Evolutionary conservation across 2,329 filamentous ascomycete species (phyloP), one percentile per base, ranked within the genome.

Genomic region (Sarocladium kiliense): DNA sequence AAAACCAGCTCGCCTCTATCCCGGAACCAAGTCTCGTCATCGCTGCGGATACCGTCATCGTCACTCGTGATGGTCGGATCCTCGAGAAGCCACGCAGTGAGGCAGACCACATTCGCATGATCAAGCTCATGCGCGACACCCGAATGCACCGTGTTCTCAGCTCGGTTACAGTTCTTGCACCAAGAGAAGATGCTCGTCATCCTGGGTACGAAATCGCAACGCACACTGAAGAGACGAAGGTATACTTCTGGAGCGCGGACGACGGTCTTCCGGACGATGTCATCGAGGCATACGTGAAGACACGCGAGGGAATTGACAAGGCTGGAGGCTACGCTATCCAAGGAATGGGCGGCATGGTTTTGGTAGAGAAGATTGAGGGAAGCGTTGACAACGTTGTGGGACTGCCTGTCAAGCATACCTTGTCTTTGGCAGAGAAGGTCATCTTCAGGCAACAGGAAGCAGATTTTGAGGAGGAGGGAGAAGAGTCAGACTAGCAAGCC

Each of bases 251-350:
- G 66, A 72, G 77, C 57, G 81, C 80, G 62, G 63, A 65, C 14
- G 75, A 81, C 16, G 81, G 81, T 3, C 66, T 84, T 57, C 74
- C 77, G 14, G 93, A 99, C 73, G 91, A 96, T 57, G 81, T 96
- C 61, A 86, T 97, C 57, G 76, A 90, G 62, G 82, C 76, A 4
- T 92, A 92, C 67, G 87, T 92, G 56, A 81, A 79, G 65, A 97
- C 93, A 21, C 80, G 93, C 55, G 94, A 99, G 76, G 94, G 94
- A 2, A 91, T 85, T 11, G 94, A 97, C 71, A 99, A 97, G 77
- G 94, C 94, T 0, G 94, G 94, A 2, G 94, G 94, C 0, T 99
- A 99, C 71, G 94, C 91, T 1, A 82, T 99, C 54, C 94, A 99
- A 72, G 94, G 93, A 0, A 77, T 93, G 11, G 94, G 89, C 1